Percentiles rank a stretch among this genome's conserved stretches.
Evolutionary conservation across 148 eudicot species (phyloP).

Genomic region (Camellia sinensis): DNA sequence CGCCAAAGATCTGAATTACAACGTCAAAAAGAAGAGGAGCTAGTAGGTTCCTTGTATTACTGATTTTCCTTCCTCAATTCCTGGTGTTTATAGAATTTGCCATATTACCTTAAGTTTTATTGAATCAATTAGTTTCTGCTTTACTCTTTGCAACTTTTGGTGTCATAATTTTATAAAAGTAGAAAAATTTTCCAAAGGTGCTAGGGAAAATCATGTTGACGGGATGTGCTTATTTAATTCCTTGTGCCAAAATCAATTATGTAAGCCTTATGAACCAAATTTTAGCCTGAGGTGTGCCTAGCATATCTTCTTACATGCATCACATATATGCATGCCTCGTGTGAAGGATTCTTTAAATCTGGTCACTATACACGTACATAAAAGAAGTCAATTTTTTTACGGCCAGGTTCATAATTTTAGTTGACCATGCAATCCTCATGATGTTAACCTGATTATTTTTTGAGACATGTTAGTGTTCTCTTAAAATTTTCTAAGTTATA

Average conservation of each 20-base stretch:
- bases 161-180: neutral
- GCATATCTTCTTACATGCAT: neutral
- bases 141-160: neutral
- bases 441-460: neutral
- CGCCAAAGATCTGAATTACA: conserved; percentile 59
- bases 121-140: neutral
- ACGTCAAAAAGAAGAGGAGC: conserved; percentile 65
- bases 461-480: neutral
- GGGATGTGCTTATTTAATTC: neutral
- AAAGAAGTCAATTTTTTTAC: neutral
- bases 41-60: conserved; percentile 43
- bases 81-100: neutral
- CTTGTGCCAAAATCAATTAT: neutral
- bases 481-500: neutral
- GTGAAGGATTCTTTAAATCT: neutral
- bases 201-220: neutral
- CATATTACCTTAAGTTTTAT: neutral
- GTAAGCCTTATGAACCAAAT: neutral
- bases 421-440: neutral
- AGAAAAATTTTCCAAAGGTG: neutral
- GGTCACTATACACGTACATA: neutral
- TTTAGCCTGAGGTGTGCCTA: neutral
- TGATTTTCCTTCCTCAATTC: conserved; percentile 1
- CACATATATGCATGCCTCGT: neutral
- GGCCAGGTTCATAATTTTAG: neutral